Evolutionary conservation across 179 eudicot species (phyloP), one percentile per base, ranked within the genome.

Genomic region (Pouteria campechiana): DNA sequence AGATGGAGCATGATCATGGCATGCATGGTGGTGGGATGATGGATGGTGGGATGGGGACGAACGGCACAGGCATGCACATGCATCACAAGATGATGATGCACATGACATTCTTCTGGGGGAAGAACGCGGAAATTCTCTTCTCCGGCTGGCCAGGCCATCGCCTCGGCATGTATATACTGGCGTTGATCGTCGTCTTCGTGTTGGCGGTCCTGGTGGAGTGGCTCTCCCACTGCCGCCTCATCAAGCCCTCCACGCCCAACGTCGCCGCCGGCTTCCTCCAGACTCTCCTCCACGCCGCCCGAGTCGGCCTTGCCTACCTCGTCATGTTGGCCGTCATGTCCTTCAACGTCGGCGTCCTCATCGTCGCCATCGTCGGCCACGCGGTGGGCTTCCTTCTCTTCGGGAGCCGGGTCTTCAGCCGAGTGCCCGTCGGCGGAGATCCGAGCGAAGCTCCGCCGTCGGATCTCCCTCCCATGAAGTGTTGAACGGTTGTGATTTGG

Each of bases 321-420:
- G 52, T 80, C 13, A 83, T 83, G 94, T 58, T 83, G 7, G 69
- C 73, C 1, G 72, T 84, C n/a, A 77, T 84, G 92, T 81, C 92
- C n/a, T 77, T 63, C 34, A 77, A 84, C 44, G 65, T 44, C 5
- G 86, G 86, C 2, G 75, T 83, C 5, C 67, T 79, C 13, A 36
- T 76, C 3, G 74, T 58, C 2, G 69, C 75, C 1, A 60, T 76
- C 12, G 59, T 63, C 8, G 94, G 94, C 0, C 68, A 75, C 32
- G 48, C 55, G 0, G 19, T 66, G 4, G 93, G 84, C 17, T 83
- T 73, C 44, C 45, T 63, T 18, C 5, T 58, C 1, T 63, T 63
- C 5, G 69, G 74, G 2, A 63, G 65, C 1, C 24, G 57, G 34
- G 58, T 58, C 41, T 62, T 62, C 7, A 41, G 34, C 6, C 52